Evolutionary conservation across 2,329 filamentous ascomycete genomes (phyloP).

Genomic region (Claviceps sp.): DNA sequence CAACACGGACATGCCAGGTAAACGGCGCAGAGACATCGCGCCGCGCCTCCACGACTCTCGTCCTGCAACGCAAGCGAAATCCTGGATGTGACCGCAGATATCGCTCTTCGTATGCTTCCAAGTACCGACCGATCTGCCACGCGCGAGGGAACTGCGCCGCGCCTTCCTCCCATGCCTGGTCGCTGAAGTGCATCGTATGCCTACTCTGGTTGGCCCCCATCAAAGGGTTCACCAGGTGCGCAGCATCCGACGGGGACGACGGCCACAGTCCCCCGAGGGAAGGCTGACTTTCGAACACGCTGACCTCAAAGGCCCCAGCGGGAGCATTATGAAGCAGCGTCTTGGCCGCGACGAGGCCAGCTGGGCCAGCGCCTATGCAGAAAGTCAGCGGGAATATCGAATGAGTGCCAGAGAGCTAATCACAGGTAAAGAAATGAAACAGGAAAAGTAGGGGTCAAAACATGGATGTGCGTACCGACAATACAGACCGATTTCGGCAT

Average conservation of each 20-base stretch:
- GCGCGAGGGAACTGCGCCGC: slow-evolving; percentile 58
- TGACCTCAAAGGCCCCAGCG: slow-evolving; percentile 47
- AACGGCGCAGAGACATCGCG: slow-evolving; percentile 13
- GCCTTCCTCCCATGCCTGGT: slow-evolving; percentile 53
- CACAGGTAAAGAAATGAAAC: too few species aligned
- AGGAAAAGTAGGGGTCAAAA: not conserved
- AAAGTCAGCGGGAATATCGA: not conserved
- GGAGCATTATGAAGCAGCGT: slow-evolving; percentile 50
- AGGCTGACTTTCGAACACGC: slow-evolving; percentile 52
- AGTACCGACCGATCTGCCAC: slow-evolving; percentile 63
- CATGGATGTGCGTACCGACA: not conserved
- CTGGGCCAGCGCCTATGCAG: slow-evolving; percentile 49
- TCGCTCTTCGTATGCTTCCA: slow-evolving; percentile 47
- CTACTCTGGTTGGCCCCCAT: slow-evolving; percentile 64
- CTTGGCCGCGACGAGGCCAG: slow-evolving; percentile 59
- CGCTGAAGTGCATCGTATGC: slow-evolving; percentile 61
- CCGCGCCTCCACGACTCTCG: slow-evolving; percentile 29
- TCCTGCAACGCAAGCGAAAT: slow-evolving; percentile 35
- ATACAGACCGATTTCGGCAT: slow-evolving; percentile 2
- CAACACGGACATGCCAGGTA: slow-evolving; percentile 29
- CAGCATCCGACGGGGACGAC: slow-evolving; percentile 30
- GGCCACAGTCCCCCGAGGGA: slow-evolving; percentile 73
- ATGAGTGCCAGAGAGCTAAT: too few species aligned
- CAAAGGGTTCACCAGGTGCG: slow-evolving; percentile 46
- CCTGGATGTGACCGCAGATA: slow-evolving; percentile 34